Evolutionary conservation across 768 basidiomycete genomes (phyloP).

Genomic region (Leucosporidium creatinivorum): DNA sequence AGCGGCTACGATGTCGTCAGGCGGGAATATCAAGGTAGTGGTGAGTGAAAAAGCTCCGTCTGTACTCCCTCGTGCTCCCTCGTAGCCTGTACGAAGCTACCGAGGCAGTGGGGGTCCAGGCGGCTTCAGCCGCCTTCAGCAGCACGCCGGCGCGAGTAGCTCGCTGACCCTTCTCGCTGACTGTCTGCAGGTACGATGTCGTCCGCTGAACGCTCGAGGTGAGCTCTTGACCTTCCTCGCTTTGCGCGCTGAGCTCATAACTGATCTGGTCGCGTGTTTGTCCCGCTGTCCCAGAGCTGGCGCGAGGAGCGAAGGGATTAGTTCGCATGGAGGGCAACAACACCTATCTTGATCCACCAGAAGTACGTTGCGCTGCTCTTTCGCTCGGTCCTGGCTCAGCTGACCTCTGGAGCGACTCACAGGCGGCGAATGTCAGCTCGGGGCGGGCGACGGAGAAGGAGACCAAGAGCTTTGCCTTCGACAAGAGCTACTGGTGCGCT

Average conservation of each 20-base stretch:
- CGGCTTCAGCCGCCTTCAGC: too few relatives aligned
- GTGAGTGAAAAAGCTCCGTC: slow-evolving; percentile 29
- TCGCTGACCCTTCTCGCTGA: neutral
- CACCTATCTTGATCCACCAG: slow-evolving; percentile 86
- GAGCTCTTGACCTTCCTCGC: slow-evolving; percentile 35
- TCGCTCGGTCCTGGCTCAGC: neutral
- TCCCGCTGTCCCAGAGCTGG: slow-evolving; percentile 58
- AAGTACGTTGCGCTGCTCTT: slow-evolving; percentile 39
- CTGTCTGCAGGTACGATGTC: slow-evolving; percentile 62
- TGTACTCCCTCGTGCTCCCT: neutral
- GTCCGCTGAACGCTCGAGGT: slow-evolving; percentile 93
- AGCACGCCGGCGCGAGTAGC: neutral
- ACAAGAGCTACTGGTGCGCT: slow-evolving; percentile 86
- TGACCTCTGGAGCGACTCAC: neutral
- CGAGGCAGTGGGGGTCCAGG: neutral
- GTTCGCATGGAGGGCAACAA: slow-evolving; percentile 93
- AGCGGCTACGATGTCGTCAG: too few relatives aligned
- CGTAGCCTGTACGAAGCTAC: neutral
- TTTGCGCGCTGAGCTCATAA: neutral
- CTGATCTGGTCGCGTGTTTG: slow-evolving; percentile 1
- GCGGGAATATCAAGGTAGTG: slow-evolving; percentile 45
- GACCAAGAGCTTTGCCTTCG: slow-evolving; percentile 86
- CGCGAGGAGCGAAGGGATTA: slow-evolving; percentile 84
- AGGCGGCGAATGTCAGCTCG: slow-evolving; percentile 47
- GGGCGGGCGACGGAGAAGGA: slow-evolving; percentile 62